Base-by-base conservation (phyloP, 768 basidiomycete species). In the Tubosaeta sp. region DNA sequence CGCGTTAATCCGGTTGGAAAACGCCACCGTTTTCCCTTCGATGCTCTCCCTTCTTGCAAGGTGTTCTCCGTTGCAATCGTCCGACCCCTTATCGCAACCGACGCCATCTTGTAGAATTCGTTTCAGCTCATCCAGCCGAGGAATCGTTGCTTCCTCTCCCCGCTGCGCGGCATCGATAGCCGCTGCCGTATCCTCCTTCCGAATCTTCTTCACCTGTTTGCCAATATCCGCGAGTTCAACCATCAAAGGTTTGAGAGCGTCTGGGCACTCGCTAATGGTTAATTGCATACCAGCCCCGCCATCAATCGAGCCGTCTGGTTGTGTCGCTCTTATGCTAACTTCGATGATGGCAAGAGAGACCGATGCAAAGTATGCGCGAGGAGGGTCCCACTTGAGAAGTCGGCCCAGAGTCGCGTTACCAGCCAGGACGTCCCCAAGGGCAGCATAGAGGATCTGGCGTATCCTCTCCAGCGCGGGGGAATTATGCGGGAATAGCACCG, bases 391-490 rank as follows among this genome's bases (percentile, higher is more conserved):
- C n/a, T 70, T 70, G 49, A 92, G 77, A 10, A 86, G 74, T 0
- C 59, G 50, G 3, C 78, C 78, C 6, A 93, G 76, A 3, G 76
- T 71, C 0, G 78, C 75, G 12, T 73, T 76, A 4, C 72, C 71
- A 44, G 82, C 77, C 40, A 92, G 74, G 1, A 78, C 81, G 55
- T 89, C 87, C 0, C 77, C 89, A 3, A 93, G 74, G 2, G 87
- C 80, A 0, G 90, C 88, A 66, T 92, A 94, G 16, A 94, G 77
- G 0, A 90, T 91, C 67, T 94, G 90, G 24, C 91, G 86, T 52
- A 94, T 92, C 61, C 87, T 74, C 50, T 83, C 80, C 56, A 93
- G 85, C 0, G 82, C 84, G 0, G 78, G 76, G 39, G 70, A 66
- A 29, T 62, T 36, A 12, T 58, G 55, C 16, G 63, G 59, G 38